Percentiles rank a stretch among this genome's conserved stretches.
These are phyloP conservation scores for Aspergillus latus DNA, from an alignment of 2,329 filamentous ascomycete species.

Conservation along the genomic window DNA sequence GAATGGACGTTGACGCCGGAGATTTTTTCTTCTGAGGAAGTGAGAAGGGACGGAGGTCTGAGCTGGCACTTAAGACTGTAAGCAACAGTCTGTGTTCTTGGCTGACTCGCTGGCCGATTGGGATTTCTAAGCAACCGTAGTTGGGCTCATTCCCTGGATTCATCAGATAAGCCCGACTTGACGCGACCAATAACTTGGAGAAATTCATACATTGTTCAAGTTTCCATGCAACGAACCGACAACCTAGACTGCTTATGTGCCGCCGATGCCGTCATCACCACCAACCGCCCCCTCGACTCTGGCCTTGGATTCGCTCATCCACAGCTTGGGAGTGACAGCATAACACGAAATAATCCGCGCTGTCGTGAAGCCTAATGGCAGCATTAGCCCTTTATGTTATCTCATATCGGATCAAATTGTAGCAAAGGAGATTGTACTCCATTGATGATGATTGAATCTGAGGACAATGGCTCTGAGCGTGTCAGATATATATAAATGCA, in stretches of 20 bases:
- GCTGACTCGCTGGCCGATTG: background rate
- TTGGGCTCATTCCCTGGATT: background rate
- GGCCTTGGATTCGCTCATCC: background rate
- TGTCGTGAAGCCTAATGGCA: background rate
- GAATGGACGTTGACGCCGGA: background rate
- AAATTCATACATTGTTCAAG: background rate
- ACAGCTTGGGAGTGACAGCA: background rate
- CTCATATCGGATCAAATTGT: too few species aligned
- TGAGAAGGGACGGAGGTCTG: background rate
- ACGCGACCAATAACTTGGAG: background rate
- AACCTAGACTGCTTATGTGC: background rate
- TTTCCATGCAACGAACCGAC: background rate
- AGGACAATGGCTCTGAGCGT: background rate
- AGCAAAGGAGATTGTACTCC: too few species aligned
- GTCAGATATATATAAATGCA: background rate
- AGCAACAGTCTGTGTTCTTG: background rate
- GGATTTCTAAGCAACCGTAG: slow-evolving; percentile 10
- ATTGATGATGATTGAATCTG: background rate
- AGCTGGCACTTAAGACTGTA: background rate
- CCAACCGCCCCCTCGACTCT: background rate
- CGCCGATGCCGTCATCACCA: background rate
- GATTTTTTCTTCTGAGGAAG: background rate
- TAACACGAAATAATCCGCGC: background rate
- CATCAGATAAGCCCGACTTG: slow-evolving; percentile 7
- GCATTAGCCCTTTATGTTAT: too few species aligned